Evolutionary conservation across 2,329 filamentous ascomycete genomes (phyloP), one percentile per base, ranked within the genome.

Genomic region (Fusarium sp.): DNA sequence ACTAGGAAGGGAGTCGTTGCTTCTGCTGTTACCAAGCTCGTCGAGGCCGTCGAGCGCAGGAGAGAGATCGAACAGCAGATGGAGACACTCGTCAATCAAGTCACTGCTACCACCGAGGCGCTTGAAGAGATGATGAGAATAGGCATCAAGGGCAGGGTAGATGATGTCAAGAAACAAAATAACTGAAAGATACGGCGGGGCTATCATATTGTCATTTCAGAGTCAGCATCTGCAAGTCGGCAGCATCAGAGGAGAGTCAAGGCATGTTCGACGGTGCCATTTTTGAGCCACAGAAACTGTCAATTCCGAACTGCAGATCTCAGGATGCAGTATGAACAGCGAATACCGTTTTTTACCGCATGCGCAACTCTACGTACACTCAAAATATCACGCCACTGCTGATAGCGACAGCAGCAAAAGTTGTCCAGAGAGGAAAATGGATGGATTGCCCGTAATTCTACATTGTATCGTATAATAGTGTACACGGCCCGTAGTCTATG

Each of bases 91-190:
- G 66, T 74, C 8, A 43, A 30, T 18, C 66, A 64, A 25, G 51
- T 76, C 34, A 51, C 76, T 30, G 43, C 37, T n/a, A 55, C 20
- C 10, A 67, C 74, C 25, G 30, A 55, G 8, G 66, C 74, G 21
- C 48, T 78, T 2, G 79, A 80, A 43, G 69, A 55, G 1, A 76
- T 77, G 71, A 77, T 80, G 68, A 56, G 75, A 61, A 69, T 56
- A 7, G 78, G 74, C 0, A 79, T 77, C 46, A 50, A 55, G 9
- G 76, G 74, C 1, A 71, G 79, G 27, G 72, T 76, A 34, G 51
- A 59, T 13, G 76, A 79, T 20, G 59, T 75, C 4, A 71, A 56
- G 23, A 32, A 59, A 25, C 16, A 6, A 49, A 25, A 54, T 61
- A 23, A 57, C 13, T 47, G 32, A 14, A 16, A 43, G 7, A 37